These are phyloP conservation scores for Ascobolus immersus DNA, from an alignment of 495 filamentous ascomycete species.

Conservation along the genomic window DNA sequence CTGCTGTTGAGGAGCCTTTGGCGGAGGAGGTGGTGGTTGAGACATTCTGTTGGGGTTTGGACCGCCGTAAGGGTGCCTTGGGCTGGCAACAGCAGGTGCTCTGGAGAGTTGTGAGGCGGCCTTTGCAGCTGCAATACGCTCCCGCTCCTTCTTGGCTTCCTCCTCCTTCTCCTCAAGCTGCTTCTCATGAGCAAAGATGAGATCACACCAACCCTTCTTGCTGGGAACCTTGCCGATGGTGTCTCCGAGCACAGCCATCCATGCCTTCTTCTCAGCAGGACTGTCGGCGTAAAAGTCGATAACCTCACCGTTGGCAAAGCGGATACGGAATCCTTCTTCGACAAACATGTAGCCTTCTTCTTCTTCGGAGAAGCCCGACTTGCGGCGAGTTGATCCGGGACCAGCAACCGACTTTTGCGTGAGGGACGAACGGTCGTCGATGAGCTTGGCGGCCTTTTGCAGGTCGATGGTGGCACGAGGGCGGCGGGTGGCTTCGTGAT, in stretches of 20 bases:
- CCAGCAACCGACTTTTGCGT: slow-evolving; percentile 52
- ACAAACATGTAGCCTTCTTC: slow-evolving; percentile 99
- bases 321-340: slow-evolving; percentile 93
- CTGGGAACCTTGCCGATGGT: slow-evolving; percentile 40
- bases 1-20: slow-evolving; percentile 10
- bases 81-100: slow-evolving; percentile 7
- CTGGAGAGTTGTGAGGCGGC: slow-evolving; percentile 12
- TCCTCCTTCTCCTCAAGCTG: slow-evolving; percentile 3
- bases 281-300: slow-evolving; percentile 97
- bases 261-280: slow-evolving; percentile 58
- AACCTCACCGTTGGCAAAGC: slow-evolving; percentile 88
- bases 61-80: too few species aligned
- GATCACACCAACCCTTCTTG: slow-evolving; percentile 51
- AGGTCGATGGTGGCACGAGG: slow-evolving; percentile 92
- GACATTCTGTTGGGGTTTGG: slow-evolving; percentile 7
- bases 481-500: slow-evolving; percentile 83
- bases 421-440: slow-evolving; percentile 70
- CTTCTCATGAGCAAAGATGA: slow-evolving; percentile 34
- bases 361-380: slow-evolving; percentile 89
- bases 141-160: slow-evolving; percentile 12
- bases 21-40: slow-evolving; percentile 6
- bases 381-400: slow-evolving; percentile 51
- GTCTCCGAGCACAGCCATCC: slow-evolving; percentile 78
- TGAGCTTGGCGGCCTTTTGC: slow-evolving; percentile 74
- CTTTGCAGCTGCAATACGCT: slow-evolving; percentile 9